phyloP scores from a whole-genome alignment of 192 early-diverging fungal species.

The Ambispora gerdemannii region DNA sequence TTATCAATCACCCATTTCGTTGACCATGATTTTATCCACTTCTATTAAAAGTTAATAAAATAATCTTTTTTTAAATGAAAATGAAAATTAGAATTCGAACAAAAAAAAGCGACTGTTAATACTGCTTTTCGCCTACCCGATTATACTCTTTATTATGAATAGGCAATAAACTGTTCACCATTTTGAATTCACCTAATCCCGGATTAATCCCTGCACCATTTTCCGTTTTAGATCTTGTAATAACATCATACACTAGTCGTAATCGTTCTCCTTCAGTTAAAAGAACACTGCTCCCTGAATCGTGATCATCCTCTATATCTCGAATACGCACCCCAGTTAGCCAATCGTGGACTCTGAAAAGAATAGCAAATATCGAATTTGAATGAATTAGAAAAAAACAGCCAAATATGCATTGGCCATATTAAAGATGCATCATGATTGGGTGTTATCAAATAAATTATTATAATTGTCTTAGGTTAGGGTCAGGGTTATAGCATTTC shows the following conservation, averaged over 20 bases:
- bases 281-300: slow-evolving; percentile 29
- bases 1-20: slow-evolving; percentile 74
- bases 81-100: neutral
- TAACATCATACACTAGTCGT: slow-evolving; percentile 59
- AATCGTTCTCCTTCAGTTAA: slow-evolving; percentile 54
- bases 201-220: slow-evolving; percentile 65
- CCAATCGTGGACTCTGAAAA: slow-evolving; percentile 68
- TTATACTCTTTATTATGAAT: slow-evolving; percentile 79
- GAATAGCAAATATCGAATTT: no score
- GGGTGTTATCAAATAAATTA: neutral
- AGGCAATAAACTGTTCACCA: slow-evolving; percentile 67
- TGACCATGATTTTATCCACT: slow-evolving; percentile 81
- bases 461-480: no score
- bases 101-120: neutral
- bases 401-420: no score
- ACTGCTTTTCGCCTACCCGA: no score
- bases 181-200: slow-evolving; percentile 43
- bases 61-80: neutral
- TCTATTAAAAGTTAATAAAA: slow-evolving; percentile 29
- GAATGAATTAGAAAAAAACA: no score
- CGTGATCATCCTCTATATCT: slow-evolving; percentile 35
- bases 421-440: no score
- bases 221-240: slow-evolving; percentile 52
- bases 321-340: slow-evolving; percentile 58
- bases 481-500: no score